Percentiles rank a stretch among this genome's conserved stretches.
phyloP scores from a whole-genome alignment of 1,284 basidiomycete genomes.

The Erythrobasidium hasegawianum region DNA sequence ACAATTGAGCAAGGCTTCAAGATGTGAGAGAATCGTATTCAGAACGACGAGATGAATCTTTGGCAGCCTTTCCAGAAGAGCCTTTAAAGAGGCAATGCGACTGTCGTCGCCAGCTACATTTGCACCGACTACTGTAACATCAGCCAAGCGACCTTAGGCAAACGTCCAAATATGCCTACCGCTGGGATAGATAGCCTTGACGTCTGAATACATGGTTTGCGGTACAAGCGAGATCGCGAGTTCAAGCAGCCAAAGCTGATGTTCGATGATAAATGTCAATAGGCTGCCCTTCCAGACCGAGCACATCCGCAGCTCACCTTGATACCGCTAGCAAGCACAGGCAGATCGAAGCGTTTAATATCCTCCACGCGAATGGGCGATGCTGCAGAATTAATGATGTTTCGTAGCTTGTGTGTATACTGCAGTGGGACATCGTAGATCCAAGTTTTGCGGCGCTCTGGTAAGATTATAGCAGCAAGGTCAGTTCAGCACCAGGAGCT shows the following conservation, averaged over 20 bases:
- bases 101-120: constrained; percentile 2
- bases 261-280: no score
- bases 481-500: no score
- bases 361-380: constrained; percentile 4
- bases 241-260: constrained; percentile 44
- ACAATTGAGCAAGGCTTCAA: constrained; percentile 23
- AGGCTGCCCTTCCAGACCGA: no score
- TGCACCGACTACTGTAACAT: constrained; percentile 14
- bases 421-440: constrained; percentile 35
- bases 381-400: constrained; percentile 18
- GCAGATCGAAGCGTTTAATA: constrained; percentile 37
- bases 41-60: constrained; percentile 36
- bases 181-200: constrained; percentile 37
- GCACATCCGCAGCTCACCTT: no score
- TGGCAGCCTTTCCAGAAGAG: constrained; percentile 27
- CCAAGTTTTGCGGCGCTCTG: constrained; percentile 36
- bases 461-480: neutral
- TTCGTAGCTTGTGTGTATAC: constrained; percentile 29
- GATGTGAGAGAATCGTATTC: constrained; percentile 34
- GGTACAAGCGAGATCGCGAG: constrained; percentile 37
- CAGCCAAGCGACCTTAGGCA: neutral
- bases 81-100: neutral
- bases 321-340: constrained; percentile 38
- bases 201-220: constrained; percentile 38
- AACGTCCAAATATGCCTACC: constrained; percentile 21